Conservation (phyloP, 805 yeast genomes). For the Candida berthetii region DNA sequence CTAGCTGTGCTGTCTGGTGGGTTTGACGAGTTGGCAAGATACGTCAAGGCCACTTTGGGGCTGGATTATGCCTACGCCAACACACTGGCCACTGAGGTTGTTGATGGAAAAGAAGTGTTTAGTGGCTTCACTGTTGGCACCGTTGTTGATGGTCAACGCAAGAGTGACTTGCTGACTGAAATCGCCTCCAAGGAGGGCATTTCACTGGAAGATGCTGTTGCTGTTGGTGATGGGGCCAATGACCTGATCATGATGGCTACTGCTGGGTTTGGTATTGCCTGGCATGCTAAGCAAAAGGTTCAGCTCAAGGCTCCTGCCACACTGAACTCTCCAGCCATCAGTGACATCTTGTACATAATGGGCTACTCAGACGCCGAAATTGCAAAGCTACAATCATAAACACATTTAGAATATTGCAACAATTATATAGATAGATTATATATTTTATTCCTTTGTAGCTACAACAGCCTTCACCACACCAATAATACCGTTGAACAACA, state of each 20-base stretch:
- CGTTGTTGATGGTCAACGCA: slow-evolving; percentile 79
- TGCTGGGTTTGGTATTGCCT: slow-evolving; percentile 94
- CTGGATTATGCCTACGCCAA: slow-evolving; percentile 92
- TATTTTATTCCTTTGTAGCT: slow-evolving; percentile 13
- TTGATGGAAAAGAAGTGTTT: slow-evolving; percentile 40
- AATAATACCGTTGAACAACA: slow-evolving; percentile 76
- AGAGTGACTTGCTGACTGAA: slow-evolving; percentile 64
- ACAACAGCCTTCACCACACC: slow-evolving; percentile 68
- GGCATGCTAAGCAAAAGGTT: slow-evolving; percentile 95
- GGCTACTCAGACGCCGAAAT: slow-evolving; percentile 65
- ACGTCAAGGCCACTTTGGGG: slow-evolving; percentile 58
- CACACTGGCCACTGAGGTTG: slow-evolving; percentile 41
- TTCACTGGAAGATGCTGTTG: slow-evolving; percentile 51
- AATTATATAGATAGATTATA: slow-evolving; percentile 3
- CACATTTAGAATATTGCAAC: not conserved
- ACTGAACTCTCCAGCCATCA: slow-evolving; percentile 66
- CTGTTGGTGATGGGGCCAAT: slow-evolving; percentile 97
- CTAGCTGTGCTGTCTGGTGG: slow-evolving; percentile 95
- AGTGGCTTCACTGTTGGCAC: slow-evolving; percentile 77
- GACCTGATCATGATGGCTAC: slow-evolving; percentile 87
- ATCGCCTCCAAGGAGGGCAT: slow-evolving; percentile 52
- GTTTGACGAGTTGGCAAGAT: slow-evolving; percentile 79
- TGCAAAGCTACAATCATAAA: slow-evolving; percentile 1
- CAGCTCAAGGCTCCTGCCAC: slow-evolving; percentile 78
- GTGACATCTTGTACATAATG: slow-evolving; percentile 73